Conservation (phyloP, 140 eudicot species). For the Bidens hawaiensis region DNA sequence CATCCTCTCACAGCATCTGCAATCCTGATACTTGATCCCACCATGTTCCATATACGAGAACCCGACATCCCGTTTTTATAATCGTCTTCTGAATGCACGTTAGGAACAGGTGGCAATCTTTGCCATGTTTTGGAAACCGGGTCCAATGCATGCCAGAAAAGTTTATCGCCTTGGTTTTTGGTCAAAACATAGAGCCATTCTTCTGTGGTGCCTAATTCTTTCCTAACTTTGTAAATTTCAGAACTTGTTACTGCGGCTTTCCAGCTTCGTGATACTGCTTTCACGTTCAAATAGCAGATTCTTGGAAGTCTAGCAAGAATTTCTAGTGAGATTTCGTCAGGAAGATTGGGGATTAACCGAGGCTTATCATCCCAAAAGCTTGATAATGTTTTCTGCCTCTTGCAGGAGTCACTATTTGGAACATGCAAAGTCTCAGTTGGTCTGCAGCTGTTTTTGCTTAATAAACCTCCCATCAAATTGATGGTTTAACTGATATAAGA, state of each 20-base stretch:
- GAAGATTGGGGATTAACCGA: slow-evolving; percentile 78
- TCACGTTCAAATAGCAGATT: slow-evolving; percentile 51
- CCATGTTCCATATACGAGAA: slow-evolving; percentile 64
- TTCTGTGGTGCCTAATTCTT: slow-evolving; percentile 75
- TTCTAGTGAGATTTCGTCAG: slow-evolving; percentile 90
- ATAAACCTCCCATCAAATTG: slow-evolving; percentile 57
- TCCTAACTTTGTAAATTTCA: slow-evolving; percentile 65
- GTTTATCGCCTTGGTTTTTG: slow-evolving; percentile 49
- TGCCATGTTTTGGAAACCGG: slow-evolving; percentile 74
- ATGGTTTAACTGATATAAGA: not conserved
- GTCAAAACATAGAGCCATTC: slow-evolving; percentile 88
- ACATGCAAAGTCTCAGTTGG: slow-evolving; percentile 22
- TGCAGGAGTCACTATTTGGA: slow-evolving; percentile 42
- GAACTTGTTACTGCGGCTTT: slow-evolving; percentile 57
- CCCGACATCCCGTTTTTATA: slow-evolving; percentile 46
- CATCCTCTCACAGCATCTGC: slow-evolving; percentile 86
- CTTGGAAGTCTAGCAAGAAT: slow-evolving; percentile 88
- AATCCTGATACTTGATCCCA: slow-evolving; percentile 62
- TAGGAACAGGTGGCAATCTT: slow-evolving; percentile 80
- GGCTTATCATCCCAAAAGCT: slow-evolving; percentile 68
- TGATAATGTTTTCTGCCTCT: slow-evolving; percentile 68
- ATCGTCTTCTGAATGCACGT: slow-evolving; percentile 43
- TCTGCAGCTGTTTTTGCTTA: slow-evolving; percentile 42
- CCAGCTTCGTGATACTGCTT: slow-evolving; percentile 84
- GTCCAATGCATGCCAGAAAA: slow-evolving; percentile 82